Base-by-base conservation (phyloP, 805 yeast species). In the Wickerhamomyces bisporus region DNA sequence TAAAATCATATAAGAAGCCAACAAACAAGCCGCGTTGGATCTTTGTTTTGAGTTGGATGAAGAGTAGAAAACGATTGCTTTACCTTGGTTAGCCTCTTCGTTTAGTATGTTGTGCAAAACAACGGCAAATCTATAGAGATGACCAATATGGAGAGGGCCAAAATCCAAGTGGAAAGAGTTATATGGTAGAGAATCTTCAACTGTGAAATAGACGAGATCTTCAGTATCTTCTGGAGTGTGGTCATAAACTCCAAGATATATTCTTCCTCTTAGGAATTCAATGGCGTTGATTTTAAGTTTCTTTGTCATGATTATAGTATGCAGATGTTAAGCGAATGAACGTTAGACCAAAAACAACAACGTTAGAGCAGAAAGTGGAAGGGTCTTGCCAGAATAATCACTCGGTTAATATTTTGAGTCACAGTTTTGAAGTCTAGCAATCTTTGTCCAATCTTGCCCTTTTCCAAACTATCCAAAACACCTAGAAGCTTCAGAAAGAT, bases 81-180 rank as follows among this genome's bases (percentile, higher is more conserved):
- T 88, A 26, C 85, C 83, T 47, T 82, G 82, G 58, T 89, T 89
- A 13, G 73, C 73, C 26, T 83, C 83, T 50, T 86, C 95, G 51
- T 91, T 91, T 51, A 93, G 70, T 35, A 89, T 83, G 56, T 88
- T 94, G 58, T 93, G 98, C 42, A 93, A 72, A 15, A 85, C 81
- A 14, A 93, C 97, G 0, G 98, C 98, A 66, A 93, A 93, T 36
- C 98, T 72, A 64, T 93, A 93, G 35, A 93, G 65, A 58, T 84
- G 95, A 1, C 97, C 97, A 36, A 91, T 79, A 58, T 91, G 95
- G 49, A 93, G 68, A 0, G 98, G 98, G 33, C 98, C 98, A 62
- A 93, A 93, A 61, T 93, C 98, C 47, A 89, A 71, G 60, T 91
- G 96, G 66, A 93, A 93, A n/a, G 94, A 73, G 56, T 93, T 93